These are phyloP conservation scores for Drosera spatulata DNA, from an alignment of 179 eudicot genomes.

Conservation along the genomic window DNA sequence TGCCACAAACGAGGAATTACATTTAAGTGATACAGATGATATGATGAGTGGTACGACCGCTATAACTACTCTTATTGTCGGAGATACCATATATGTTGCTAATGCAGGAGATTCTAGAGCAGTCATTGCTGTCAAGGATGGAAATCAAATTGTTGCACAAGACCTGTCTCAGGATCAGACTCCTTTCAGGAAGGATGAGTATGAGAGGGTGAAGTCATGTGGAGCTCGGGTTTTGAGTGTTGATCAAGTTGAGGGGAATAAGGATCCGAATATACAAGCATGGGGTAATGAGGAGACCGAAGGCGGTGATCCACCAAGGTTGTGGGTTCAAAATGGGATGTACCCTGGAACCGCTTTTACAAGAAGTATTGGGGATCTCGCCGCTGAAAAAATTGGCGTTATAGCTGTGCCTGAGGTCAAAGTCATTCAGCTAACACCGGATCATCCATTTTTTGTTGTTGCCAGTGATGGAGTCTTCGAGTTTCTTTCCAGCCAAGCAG, in stretches of 20 bases:
- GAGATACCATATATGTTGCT: conserved; percentile 67
- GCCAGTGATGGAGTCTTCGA: conserved; percentile 99
- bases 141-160: conserved; percentile 37
- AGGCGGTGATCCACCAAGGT: conserved; percentile 85
- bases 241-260: conserved; percentile 90
- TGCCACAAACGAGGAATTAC: conserved; percentile 71
- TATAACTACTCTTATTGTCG: conserved; percentile 74
- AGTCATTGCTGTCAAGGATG: conserved; percentile 60
- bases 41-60: conserved; percentile 95
- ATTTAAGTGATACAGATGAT: conserved; percentile 67
- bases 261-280: conserved; percentile 65
- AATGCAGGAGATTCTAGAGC: conserved; percentile 98
- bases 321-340: conserved; percentile 90
- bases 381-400: conserved; percentile 90
- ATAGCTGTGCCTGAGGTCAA: conserved; percentile 90
- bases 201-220: conserved; percentile 75
- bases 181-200: conserved; percentile 89
- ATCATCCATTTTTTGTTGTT: conserved; percentile 65
- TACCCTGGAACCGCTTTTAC: conserved; percentile 98
- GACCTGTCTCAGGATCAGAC: conserved; percentile 85
- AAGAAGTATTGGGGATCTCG: conserved; percentile 80
- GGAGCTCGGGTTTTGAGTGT: conserved; percentile 96
- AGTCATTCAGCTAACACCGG: conserved; percentile 43
- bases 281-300: conserved; percentile 95
- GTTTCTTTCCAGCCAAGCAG: conserved; percentile 83